phyloP scores from a whole-genome alignment of 1,284 basidiomycete species.

The Rhizoctonia solani region DNA sequence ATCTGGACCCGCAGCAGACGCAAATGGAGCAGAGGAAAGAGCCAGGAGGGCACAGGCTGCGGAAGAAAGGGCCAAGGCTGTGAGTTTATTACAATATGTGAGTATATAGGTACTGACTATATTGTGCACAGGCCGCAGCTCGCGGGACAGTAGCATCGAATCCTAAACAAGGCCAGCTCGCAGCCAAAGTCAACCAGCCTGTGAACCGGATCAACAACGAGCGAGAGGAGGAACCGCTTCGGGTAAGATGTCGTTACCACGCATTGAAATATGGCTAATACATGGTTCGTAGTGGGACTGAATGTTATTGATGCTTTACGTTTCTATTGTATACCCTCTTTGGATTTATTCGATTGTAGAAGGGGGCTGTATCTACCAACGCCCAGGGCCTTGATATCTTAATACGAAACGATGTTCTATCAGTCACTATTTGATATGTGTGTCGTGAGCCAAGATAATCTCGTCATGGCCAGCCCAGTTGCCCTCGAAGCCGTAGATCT shows the following conservation, averaged over 20 bases:
- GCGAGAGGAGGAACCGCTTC: neutral
- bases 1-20: neutral
- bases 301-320: too few relatives aligned
- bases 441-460: neutral
- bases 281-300: conserved; percentile 10
- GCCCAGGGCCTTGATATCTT: neutral
- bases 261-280: neutral
- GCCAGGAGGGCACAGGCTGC: conserved; percentile 18
- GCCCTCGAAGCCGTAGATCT: too few relatives aligned
- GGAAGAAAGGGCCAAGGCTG: conserved; percentile 18
- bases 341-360: neutral
- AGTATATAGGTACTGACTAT: neutral
- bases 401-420: neutral
- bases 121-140: neutral
- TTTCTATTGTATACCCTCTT: neutral
- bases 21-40: neutral
- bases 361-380: neutral
- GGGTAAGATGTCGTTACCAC: neutral
- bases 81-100: neutral
- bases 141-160: conserved; percentile 14
- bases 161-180: conserved; percentile 20
- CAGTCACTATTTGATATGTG: neutral
- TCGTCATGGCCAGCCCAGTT: too few relatives aligned
- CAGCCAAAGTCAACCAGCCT: conserved; percentile 19
- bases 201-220: neutral